A percentile compares a stretch with the other conserved stretches of the same genome.
Evolutionary conservation across 2,329 filamentous ascomycete species (phyloP).

Genomic region (Aspergillus quadricinctus): DNA sequence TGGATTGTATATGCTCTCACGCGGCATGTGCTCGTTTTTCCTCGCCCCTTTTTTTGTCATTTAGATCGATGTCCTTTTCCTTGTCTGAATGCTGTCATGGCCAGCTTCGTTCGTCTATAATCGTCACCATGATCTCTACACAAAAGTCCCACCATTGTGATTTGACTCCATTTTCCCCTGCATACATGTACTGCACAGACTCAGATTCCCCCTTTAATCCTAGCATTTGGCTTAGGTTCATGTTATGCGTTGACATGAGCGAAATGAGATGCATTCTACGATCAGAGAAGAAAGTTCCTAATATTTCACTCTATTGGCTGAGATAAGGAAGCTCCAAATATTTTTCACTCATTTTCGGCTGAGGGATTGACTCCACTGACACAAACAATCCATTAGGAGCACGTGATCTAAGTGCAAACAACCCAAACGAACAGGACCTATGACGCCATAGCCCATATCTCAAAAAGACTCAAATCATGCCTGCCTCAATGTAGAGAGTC

Average conservation of each 20-base stretch:
- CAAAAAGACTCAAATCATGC: not conserved
- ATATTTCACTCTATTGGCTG: not conserved
- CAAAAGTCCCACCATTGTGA: slow-evolving; percentile 1
- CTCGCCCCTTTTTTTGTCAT: not conserved
- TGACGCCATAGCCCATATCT: not conserved
- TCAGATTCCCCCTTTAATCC: slow-evolving; percentile 26
- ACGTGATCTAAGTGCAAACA: not conserved
- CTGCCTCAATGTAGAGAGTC: not conserved
- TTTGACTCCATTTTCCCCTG: not conserved
- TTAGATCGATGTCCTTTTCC: slow-evolving; percentile 9
- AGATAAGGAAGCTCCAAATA: not conserved
- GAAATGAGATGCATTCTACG: not conserved
- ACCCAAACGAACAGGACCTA: not conserved
- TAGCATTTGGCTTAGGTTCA: not conserved
- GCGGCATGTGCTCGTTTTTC: slow-evolving; percentile 27
- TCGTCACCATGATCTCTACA: not conserved
- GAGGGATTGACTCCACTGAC: not conserved
- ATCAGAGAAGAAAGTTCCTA: not conserved
- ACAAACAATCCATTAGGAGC: not conserved
- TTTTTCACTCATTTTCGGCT: not conserved
- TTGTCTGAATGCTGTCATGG: slow-evolving; percentile 1
- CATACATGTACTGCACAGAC: slow-evolving; percentile 12
- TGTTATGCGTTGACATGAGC: not conserved
- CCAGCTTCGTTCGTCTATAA: not conserved
- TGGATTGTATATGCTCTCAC: slow-evolving; percentile 15